Base-by-base conservation (phyloP, 257 asterid genomes). In the Solanum sitiens region DNA sequence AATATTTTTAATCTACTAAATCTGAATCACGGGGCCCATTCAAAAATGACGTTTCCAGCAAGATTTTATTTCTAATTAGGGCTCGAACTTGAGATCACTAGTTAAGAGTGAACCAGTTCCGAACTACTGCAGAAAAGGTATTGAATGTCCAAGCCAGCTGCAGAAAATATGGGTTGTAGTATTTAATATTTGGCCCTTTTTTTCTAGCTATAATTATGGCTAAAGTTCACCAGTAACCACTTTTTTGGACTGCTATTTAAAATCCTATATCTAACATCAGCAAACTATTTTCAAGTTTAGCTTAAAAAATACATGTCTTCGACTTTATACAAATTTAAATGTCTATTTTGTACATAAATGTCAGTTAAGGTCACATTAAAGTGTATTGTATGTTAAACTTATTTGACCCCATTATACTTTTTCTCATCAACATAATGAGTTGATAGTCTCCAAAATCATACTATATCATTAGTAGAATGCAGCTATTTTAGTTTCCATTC, bases 21-120 rank as follows among this genome's bases (percentile, higher is more conserved):
- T 7, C 4, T 7, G 63, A 53, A 53, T 53, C 2, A 2, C 18
- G 2, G 0, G 2, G 0, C 4, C 2, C 0, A 53, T 53, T 53
- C 63, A 53, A 7, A 0, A 0, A 53, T 53, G 1, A 2, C n/a
- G 0, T 53, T 53, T 7, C 0, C 0, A 53, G n/a, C n/a, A 18
- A 53, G 23, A 53, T 53, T 53, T 53, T 53, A 2, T 53, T 0
- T 10, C 20, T 53, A 53, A 6, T 53, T 10, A 1, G 20, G 1
- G 0, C 4, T 53, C 11, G 11, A 53, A 53, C n/a, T 53, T 53
- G 2, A 53, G 63, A 53, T 4, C 23, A 53, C n/a, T 18, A 2
- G 10, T 18, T 53, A 53, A 53, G 4, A 3, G 11, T 18, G n/a
- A 53, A 7, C 37, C 37, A 35, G 5, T 33, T 33, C 37, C 37